Evolutionary conservation across 345 rosid genomes (phyloP).

Genomic region (Gossypium rotundifolium): DNA sequence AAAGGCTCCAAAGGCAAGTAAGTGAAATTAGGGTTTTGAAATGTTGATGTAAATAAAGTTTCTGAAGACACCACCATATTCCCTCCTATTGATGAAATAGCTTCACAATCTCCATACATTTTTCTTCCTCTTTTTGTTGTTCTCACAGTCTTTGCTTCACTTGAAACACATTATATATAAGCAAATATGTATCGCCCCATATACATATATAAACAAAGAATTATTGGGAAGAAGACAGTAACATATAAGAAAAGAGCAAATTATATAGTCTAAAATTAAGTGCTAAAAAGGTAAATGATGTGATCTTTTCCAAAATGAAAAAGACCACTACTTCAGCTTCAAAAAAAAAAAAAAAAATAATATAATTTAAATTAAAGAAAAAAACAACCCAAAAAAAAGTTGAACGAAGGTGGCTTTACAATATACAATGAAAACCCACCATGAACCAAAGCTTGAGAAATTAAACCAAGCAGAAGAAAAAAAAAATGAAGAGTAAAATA

Average conservation of each 20-base stretch:
- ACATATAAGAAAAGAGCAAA: neutral
- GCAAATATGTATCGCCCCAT: too few relatives aligned
- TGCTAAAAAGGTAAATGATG: neutral
- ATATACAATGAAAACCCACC: neutral
- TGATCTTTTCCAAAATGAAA: neutral
- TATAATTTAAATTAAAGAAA: too few relatives aligned
- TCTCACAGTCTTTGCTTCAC: neutral
- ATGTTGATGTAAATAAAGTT: constrained; percentile 41
- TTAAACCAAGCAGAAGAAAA: neutral
- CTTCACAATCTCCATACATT: constrained; percentile 71
- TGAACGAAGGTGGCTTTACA: neutral
- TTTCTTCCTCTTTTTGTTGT: neutral
- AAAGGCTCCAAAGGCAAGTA: constrained; percentile 66
- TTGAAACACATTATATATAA: neutral
- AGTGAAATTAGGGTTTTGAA: constrained; percentile 80
- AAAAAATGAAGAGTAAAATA: neutral
- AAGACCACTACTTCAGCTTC: neutral
- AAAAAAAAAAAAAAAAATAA: neutral
- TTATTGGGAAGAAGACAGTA: too few relatives aligned
- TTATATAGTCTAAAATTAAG: neutral
- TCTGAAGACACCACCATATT: constrained; percentile 46
- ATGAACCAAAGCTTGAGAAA: neutral
- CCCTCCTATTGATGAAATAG: constrained; percentile 60
- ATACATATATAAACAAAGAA: too few relatives aligned
- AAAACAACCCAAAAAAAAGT: too few relatives aligned